Conservation (phyloP, 1,139 yeast genomes). For the Arxiozyma slooffiae region DNA sequence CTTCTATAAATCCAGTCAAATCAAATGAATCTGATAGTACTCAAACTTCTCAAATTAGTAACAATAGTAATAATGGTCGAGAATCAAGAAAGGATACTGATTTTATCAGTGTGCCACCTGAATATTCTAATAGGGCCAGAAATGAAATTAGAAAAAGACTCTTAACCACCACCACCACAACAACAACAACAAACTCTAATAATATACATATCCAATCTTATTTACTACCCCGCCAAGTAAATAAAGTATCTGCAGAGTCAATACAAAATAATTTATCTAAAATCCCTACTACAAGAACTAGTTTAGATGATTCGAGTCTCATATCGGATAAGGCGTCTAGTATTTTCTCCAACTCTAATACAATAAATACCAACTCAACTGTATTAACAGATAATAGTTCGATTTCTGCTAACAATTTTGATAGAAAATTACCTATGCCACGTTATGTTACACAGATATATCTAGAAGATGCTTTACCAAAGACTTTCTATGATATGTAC, state of each 20-base stretch:
- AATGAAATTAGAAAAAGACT: conserved; percentile 32
- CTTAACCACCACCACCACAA: neutral
- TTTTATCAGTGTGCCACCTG: conserved; percentile 33
- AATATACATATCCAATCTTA: neutral
- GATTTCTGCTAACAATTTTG: neutral
- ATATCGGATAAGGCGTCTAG: conserved; percentile 21
- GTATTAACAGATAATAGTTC: conserved; percentile 6
- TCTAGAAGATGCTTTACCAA: conserved; percentile 39
- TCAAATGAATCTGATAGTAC: conserved; percentile 1
- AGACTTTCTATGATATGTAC: conserved; percentile 43
- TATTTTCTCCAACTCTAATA: conserved; percentile 23
- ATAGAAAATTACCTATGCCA: conserved; percentile 5
- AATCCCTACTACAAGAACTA: conserved; percentile 2
- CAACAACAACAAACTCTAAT: neutral
- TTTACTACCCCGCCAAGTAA: neutral
- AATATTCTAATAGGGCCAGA: conserved; percentile 35
- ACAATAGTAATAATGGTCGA: conserved; percentile 2
- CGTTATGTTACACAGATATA: conserved; percentile 18
- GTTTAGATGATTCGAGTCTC: conserved; percentile 13
- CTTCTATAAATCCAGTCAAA: neutral
- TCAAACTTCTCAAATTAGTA: conserved; percentile 1
- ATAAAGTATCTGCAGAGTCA: neutral
- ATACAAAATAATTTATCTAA: neutral
- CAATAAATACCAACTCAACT: conserved; percentile 14
- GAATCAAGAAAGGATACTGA: conserved; percentile 11